Evolutionary conservation across 192 early-diverging fungal genomes (phyloP), one percentile per base, ranked within the genome.

Genomic region (Funneliformis mosseae): DNA sequence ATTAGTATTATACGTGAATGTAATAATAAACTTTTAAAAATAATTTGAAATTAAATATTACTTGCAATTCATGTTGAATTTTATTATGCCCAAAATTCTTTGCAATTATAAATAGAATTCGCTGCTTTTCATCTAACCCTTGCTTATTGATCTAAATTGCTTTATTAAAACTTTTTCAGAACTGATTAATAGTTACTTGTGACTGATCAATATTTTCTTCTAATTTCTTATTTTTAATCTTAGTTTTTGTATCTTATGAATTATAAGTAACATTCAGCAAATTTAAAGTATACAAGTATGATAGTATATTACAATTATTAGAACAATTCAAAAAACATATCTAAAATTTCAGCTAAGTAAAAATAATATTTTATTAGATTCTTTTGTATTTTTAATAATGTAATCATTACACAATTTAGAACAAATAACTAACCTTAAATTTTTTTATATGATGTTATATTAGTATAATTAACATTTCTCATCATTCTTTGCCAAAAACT

Each of bases 361-460:
- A 33, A 33, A 33, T 33, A 33, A 33, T 33, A 33, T 33, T 33
- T 33, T 33, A 33, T 33, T 33, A 33, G 33, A 33, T 33, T 33
- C 33, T 33, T n/a, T 33, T 33, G 33, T 33, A 33, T 33, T 50
- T 72, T 11, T 10, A 48, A 23, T 5, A 46, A 33, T 33, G 33
- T 33, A 33, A 33, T 33, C 33, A 33, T 33, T 33, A 33, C 33
- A 33, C 33, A 3, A 33, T 33, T 33, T 33, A 33, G 33, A 3
- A 33, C 33, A 39, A 38, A 68, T 38, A 39, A 68, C n/a, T 68
- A 38, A 68, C 66, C 25, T n/a, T 38, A 38, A 8, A 39, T 11
- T 68, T 18, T 68, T 28, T 25, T 8, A 39, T 39, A 68, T 16
- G 33, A 33, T 28, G 33, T 72, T 72, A 72, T 72, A 72, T 72